phyloP scores from a whole-genome alignment of 2,329 filamentous ascomycete genomes.

The Alternaria ventricosa region DNA sequence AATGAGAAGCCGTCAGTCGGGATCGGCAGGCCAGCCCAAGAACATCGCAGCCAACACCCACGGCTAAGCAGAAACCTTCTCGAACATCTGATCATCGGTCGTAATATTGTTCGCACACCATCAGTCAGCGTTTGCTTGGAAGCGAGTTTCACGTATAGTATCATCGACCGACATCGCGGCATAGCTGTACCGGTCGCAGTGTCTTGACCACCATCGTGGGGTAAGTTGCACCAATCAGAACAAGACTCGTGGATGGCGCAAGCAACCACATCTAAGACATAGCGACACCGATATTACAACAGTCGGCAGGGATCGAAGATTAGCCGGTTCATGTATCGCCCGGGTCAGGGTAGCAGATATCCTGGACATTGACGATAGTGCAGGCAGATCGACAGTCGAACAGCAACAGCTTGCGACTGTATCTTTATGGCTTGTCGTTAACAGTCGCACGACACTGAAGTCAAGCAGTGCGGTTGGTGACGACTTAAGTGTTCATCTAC shows the following conservation, averaged over 20 bases:
- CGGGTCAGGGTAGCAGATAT: neutral
- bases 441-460: neutral
- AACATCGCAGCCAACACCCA: neutral
- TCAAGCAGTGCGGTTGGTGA: neutral
- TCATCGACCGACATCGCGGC: neutral
- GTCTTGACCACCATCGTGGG: neutral
- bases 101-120: constrained; percentile 13
- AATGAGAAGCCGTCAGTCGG: neutral
- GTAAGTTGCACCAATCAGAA: neutral
- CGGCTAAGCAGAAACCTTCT: neutral
- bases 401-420: neutral
- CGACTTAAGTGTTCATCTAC: neutral
- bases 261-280: neutral
- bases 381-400: neutral
- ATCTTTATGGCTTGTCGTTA: neutral
- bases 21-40: neutral
- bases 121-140: neutral
- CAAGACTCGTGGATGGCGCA: neutral
- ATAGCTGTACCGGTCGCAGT: neutral
- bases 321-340: neutral
- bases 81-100: constrained; percentile 1
- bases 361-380: neutral
- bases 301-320: neutral
- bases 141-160: constrained; percentile 12
- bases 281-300: neutral